A percentile compares a stretch with the other conserved stretches of the same genome.
Conservation (phyloP, 208 protist species). For the Trypanosoma theileri region DNA sequence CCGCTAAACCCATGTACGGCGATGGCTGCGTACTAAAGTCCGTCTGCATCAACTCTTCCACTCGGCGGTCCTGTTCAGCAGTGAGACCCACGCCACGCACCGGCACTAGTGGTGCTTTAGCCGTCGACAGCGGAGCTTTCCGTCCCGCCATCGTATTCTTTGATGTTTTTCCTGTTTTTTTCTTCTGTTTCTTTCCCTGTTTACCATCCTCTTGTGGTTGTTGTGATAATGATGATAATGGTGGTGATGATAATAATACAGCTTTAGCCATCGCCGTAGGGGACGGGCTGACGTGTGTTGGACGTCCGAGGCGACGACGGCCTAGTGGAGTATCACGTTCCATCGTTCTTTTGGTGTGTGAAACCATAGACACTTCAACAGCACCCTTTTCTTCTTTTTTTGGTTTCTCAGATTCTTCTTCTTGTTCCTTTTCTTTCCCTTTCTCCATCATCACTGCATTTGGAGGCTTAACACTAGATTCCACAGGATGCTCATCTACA, state of each 20-base stretch:
- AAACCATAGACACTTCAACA: neutral
- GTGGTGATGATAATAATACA: neutral
- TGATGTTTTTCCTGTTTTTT: neutral
- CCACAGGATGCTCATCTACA: no score
- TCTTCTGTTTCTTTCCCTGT: neutral
- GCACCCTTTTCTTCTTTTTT: neutral
- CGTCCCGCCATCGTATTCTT: neutral
- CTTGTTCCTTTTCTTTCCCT: neutral
- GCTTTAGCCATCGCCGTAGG: neutral
- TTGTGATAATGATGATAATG: neutral
- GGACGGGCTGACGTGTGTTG: neutral
- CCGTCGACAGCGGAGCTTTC: neutral
- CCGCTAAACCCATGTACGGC: conserved; percentile 17
- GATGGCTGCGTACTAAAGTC: conserved; percentile 16
- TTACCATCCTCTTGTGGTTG: conserved; percentile 5
- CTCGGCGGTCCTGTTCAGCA: conserved; percentile 41
- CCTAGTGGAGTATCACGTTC: neutral
- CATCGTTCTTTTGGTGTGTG: neutral
- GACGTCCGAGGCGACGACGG: conserved; percentile 11
- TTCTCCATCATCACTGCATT: no score
- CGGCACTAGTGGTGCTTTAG: conserved; percentile 2
- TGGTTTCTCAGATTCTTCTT: neutral
- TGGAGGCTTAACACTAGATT: no score
- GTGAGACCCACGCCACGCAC: conserved; percentile 31
- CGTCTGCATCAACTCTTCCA: conserved; percentile 39